Conservation (phyloP, 805 yeast species). For the Cyberlindnera maritima region DNA sequence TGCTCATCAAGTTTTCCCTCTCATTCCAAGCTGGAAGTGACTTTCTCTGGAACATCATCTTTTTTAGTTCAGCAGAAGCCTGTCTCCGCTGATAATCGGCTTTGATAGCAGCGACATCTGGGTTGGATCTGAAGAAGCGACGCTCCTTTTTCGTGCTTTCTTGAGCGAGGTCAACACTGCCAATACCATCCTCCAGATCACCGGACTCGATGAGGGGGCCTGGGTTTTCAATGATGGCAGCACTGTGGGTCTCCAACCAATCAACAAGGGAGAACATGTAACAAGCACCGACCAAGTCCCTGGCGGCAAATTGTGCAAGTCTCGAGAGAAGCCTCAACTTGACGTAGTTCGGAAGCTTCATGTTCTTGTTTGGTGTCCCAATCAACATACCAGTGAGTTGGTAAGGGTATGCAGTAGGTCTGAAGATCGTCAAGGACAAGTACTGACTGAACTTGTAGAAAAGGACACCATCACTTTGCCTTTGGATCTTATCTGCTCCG, state of each 20-base stretch:
- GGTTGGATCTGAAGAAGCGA: conserved; percentile 21
- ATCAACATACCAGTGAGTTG: conserved; percentile 69
- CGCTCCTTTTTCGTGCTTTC: conserved; percentile 8
- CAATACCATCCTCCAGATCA: conserved; percentile 2
- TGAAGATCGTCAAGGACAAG: conserved; percentile 39
- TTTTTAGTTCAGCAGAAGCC: conserved; percentile 33
- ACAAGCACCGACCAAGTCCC: conserved; percentile 62
- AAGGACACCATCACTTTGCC: conserved; percentile 25
- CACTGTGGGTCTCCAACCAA: conserved; percentile 69
- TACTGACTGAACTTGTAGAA: conserved; percentile 23
- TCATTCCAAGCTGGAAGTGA: conserved; percentile 84
- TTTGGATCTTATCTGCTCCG: conserved; percentile 30
- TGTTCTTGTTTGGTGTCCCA: conserved; percentile 35
- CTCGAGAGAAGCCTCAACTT: conserved; percentile 54
- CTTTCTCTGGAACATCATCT: conserved; percentile 46
- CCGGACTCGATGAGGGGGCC: conserved; percentile 53
- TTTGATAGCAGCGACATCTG: conserved; percentile 34
- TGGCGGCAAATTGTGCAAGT: conserved; percentile 41
- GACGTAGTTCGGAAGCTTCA: conserved; percentile 67
- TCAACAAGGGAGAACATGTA: conserved; percentile 67
- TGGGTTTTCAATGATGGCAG: conserved; percentile 63
- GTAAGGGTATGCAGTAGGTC: conserved; percentile 57
- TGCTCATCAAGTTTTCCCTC: conserved; percentile 49
- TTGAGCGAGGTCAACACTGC: conserved; percentile 5
- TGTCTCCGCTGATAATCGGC: conserved; percentile 34